A percentile compares a stretch with the other conserved stretches of the same genome.
phyloP scores from a whole-genome alignment of 352 stramenopile species.

The Pythium phragmitis region DNA sequence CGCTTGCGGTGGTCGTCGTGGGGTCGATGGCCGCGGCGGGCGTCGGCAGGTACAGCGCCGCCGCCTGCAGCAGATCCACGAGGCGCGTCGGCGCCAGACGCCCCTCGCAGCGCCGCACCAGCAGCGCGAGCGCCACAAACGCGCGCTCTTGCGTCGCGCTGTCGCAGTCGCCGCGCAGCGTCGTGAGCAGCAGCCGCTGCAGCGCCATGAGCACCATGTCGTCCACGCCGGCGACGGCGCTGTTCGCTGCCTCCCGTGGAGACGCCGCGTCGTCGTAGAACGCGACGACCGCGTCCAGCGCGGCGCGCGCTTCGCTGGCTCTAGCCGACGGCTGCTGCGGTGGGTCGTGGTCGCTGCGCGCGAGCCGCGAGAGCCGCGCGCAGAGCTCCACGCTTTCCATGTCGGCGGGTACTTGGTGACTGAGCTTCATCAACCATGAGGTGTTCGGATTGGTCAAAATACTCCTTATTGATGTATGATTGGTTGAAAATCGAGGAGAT shows the following conservation, averaged over 20 bases:
- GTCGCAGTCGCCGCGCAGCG: constrained; percentile 22
- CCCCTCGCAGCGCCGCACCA: constrained; percentile 35
- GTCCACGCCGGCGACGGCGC: constrained; percentile 42
- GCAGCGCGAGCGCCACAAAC: constrained; percentile 32
- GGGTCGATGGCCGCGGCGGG: constrained; percentile 21
- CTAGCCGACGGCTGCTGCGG: neutral
- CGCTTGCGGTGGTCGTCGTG: neutral
- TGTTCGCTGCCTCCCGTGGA: neutral
- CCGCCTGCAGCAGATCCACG: constrained; percentile 45
- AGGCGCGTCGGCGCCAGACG: constrained; percentile 7
- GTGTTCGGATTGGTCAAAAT: constrained; percentile 7
- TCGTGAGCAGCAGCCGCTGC: constrained; percentile 51
- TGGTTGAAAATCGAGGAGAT: constrained; percentile 18
- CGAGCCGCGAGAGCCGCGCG: constrained; percentile 60
- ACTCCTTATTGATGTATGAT: neutral
- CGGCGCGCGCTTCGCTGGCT: constrained; percentile 29
- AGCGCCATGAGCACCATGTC: constrained; percentile 67
- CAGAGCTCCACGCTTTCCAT: constrained; percentile 59
- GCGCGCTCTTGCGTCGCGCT: constrained; percentile 31
- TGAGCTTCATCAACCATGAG: neutral
- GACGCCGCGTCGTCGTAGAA: constrained; percentile 32
- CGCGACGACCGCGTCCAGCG: constrained; percentile 28
- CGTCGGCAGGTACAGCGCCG: constrained; percentile 54
- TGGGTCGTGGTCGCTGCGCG: constrained; percentile 25
- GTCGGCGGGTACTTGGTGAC: neutral